Percentiles rank a stretch among this genome's conserved stretches.
phyloP scores from a whole-genome alignment of 331 rosid genomes.

The Malus hybrid region DNA sequence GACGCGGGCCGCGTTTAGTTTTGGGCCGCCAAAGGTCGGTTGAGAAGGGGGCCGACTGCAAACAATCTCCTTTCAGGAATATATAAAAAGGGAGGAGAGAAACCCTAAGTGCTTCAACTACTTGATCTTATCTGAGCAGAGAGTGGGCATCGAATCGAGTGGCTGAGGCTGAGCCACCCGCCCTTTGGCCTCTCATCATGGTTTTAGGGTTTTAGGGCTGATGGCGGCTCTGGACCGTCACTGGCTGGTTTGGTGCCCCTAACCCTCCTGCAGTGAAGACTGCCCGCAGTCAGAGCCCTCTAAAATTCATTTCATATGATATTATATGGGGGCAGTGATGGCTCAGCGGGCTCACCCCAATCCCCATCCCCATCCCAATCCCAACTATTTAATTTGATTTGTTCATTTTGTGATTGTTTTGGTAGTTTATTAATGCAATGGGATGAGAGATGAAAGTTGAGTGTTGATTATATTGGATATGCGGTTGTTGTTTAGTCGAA shows the following conservation, averaged over 20 bases:
- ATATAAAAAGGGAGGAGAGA: neutral
- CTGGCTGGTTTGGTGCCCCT: neutral
- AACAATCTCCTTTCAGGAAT: too few relatives aligned
- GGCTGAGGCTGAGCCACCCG: slow-evolving; percentile 6
- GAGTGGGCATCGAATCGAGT: neutral
- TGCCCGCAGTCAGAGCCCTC: slow-evolving; percentile 13
- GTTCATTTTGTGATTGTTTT: neutral
- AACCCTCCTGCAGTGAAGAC: slow-evolving; percentile 3
- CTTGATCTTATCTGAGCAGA: slow-evolving; percentile 11
- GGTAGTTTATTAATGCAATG: too few relatives aligned
- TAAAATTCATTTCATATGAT: too few relatives aligned
- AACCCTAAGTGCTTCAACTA: neutral
- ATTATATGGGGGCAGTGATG: neutral
- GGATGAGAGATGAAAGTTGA: too few relatives aligned
- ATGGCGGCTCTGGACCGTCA: neutral
- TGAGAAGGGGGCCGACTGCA: too few relatives aligned
- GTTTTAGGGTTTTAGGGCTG: neutral
- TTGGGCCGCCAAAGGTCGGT: too few relatives aligned
- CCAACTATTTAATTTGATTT: neutral
- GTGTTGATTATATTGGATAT: too few relatives aligned
- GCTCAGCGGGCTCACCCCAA: slow-evolving; percentile 5
- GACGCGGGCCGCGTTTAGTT: too few relatives aligned
- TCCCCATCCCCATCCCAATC: neutral
- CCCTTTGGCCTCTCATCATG: neutral
- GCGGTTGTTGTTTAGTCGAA: too few relatives aligned